Conservation (phyloP, 2,329 filamentous ascomycete genomes). For the Aspergillus puulaauensis region DNA sequence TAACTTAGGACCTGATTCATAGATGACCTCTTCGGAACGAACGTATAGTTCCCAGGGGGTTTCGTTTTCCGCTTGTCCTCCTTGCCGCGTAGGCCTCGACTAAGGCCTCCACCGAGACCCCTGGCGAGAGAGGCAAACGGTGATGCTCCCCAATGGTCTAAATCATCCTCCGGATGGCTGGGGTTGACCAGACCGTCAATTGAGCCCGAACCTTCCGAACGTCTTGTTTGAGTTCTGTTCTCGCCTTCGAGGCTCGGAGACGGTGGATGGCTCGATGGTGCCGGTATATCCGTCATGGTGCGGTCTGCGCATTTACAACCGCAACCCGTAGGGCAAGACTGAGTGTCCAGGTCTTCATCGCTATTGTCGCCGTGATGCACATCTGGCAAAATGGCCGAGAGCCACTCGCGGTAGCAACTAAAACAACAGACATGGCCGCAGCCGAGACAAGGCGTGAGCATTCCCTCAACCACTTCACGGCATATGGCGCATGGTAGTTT, state of each 20-base stretch:
- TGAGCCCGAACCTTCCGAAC: constrained; percentile 14
- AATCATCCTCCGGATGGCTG: constrained; percentile 33
- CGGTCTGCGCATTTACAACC: constrained; percentile 48
- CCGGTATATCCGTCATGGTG: constrained; percentile 31
- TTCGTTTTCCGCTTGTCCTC: constrained; percentile 31
- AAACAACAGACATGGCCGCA: constrained; percentile 51
- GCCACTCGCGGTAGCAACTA: constrained; percentile 45
- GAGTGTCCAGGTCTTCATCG: constrained; percentile 19
- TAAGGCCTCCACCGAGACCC: constrained; percentile 44
- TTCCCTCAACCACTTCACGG: constrained; percentile 42
- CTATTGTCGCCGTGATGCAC: constrained; percentile 14
- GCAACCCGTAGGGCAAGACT: constrained; percentile 47
- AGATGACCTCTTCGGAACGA: constrained; percentile 23
- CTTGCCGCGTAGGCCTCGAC: constrained; percentile 36
- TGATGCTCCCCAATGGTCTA: constrained; percentile 38
- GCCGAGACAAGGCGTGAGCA: constrained; percentile 47
- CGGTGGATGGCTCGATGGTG: constrained; percentile 23
- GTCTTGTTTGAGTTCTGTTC: constrained; percentile 17
- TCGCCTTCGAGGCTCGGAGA: constrained; percentile 21
- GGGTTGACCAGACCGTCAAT: constrained; percentile 16
- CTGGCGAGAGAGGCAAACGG: constrained; percentile 42
- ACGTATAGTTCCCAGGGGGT: constrained; percentile 9
- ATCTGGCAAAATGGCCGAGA: constrained; percentile 23
- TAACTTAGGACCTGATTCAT: constrained; percentile 26
- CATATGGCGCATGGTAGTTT: constrained; percentile 47